Conservation (phyloP, 345 rosid species). For the Angophora floribunda region DNA sequence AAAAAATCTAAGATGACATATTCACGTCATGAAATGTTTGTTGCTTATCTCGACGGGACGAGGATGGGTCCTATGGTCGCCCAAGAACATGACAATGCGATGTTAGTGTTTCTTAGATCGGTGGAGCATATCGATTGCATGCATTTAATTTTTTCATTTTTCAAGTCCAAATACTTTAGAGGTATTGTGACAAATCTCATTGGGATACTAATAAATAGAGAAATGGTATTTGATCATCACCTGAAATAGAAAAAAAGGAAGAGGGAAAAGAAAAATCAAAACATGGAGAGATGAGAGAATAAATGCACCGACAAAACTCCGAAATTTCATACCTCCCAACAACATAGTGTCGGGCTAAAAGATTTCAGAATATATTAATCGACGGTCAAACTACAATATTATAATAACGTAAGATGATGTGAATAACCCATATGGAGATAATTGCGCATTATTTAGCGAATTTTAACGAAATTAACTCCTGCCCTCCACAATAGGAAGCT, state of each 20-base stretch:
- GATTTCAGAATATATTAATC: neutral
- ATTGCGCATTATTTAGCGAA: neutral
- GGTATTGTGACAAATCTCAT: neutral
- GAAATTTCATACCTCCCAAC: neutral
- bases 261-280: neutral
- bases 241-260: neutral
- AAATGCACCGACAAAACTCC: neutral
- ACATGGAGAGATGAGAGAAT: neutral
- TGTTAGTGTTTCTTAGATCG: neutral
- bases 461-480: neutral
- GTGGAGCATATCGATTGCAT: neutral
- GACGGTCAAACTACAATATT: neutral
- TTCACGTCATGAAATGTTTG: neutral
- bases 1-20: neutral
- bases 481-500: neutral
- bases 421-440: neutral
- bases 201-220: neutral
- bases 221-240: neutral
- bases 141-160: neutral
- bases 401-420: neutral
- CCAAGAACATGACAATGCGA: neutral
- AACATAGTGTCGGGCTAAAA: neutral
- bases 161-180: neutral
- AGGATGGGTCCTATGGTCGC: neutral
- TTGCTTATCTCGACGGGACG: neutral